phyloP scores from a whole-genome alignment of 148 eudicot species.

The Polygonum aviculare region DNA sequence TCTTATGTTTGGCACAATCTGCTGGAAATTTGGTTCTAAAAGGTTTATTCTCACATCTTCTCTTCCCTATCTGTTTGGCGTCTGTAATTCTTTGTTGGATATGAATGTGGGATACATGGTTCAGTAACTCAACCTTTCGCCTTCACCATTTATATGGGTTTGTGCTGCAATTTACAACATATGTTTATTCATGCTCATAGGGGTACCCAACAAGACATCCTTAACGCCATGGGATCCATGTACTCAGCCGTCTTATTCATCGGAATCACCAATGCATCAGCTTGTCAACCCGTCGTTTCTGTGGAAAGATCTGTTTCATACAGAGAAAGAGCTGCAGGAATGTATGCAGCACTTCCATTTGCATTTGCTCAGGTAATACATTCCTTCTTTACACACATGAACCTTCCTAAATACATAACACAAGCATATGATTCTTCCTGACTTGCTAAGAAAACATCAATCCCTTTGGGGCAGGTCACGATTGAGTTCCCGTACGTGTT shows the following conservation, averaged over 20 bases:
- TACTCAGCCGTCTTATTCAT: conserved; percentile 84
- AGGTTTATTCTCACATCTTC: conserved; percentile 27
- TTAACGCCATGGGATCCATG: conserved; percentile 95
- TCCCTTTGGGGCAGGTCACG: conserved; percentile 39
- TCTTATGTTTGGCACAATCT: conserved; percentile 71
- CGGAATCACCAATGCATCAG: conserved; percentile 78
- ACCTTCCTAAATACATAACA: neutral
- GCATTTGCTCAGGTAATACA: conserved; percentile 68
- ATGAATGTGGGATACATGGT: neutral
- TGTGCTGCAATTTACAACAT: neutral
- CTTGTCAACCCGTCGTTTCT: conserved; percentile 81
- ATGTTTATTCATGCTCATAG: conserved; percentile 21
- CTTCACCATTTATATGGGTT: neutral
- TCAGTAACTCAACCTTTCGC: neutral
- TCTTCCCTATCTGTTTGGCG: neutral
- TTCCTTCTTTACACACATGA: neutral
- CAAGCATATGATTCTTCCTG: neutral
- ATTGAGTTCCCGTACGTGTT: conserved; percentile 82
- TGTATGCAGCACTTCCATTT: conserved; percentile 85
- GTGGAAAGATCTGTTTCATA: conserved; percentile 78
- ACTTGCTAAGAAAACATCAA: neutral
- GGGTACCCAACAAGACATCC: conserved; percentile 77
- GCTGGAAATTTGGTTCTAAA: conserved; percentile 73
- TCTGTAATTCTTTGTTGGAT: neutral
- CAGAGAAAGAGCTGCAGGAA: conserved; percentile 88